Conservation (phyloP, 768 basidiomycete species). For the Cytidiella melzeri region DNA sequence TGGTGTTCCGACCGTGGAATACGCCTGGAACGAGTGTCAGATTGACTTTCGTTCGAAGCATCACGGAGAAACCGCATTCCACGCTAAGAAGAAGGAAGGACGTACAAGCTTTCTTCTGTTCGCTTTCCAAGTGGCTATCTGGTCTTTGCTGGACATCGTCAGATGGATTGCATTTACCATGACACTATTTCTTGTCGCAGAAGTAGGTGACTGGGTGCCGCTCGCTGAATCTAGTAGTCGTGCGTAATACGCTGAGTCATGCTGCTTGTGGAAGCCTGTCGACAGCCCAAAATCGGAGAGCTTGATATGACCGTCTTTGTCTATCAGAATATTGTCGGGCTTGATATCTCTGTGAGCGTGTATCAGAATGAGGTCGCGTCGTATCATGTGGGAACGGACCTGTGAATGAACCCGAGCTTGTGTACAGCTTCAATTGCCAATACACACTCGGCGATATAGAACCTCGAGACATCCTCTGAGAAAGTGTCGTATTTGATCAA, state of each 20-base stretch:
- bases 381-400: slow-evolving; percentile 42
- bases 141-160: slow-evolving; percentile 89
- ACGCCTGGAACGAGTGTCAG: slow-evolving; percentile 52
- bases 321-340: slow-evolving; percentile 98
- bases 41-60: neutral
- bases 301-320: slow-evolving; percentile 95
- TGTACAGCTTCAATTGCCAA: slow-evolving; percentile 98
- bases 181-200: slow-evolving; percentile 77
- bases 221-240: slow-evolving; percentile 69
- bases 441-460: slow-evolving; percentile 98
- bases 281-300: slow-evolving; percentile 98
- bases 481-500: slow-evolving; percentile 99
- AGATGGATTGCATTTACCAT: slow-evolving; percentile 97
- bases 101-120: slow-evolving; percentile 89
- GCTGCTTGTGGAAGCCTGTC: slow-evolving; percentile 98
- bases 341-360: slow-evolving; percentile 79
- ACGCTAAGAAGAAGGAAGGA: slow-evolving; percentile 1
- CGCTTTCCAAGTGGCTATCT: slow-evolving; percentile 98
- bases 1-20: slow-evolving; percentile 96
- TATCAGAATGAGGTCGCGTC: slow-evolving; percentile 1
- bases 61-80: too few relatives aligned
- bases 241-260: slow-evolving; percentile 94
- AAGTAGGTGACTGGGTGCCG: slow-evolving; percentile 35
- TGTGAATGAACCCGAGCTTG: slow-evolving; percentile 94
- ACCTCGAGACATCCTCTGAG: slow-evolving; percentile 94